A percentile compares a stretch with the other conserved stretches of the same genome.
Conservation (phyloP, 2,329 filamentous ascomycete species). For the Penicillium frequentans region DNA sequence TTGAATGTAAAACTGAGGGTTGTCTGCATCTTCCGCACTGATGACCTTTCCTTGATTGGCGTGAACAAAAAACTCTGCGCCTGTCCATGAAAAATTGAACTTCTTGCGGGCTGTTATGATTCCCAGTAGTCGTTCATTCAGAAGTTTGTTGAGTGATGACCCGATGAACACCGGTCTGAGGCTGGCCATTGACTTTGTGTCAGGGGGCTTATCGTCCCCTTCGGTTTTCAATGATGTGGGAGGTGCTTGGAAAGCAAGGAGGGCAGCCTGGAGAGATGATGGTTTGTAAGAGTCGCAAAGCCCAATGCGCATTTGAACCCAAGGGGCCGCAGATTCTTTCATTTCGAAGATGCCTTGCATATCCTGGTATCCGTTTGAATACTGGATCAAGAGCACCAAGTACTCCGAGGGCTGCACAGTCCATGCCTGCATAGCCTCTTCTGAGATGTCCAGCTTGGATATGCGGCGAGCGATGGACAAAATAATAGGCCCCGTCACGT, state of each 20-base stretch:
- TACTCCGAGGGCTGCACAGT: constrained; percentile 66
- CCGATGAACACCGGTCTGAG: constrained; percentile 66
- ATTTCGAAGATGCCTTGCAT: constrained; percentile 55
- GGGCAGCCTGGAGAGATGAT: constrained; percentile 57
- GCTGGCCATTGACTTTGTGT: not conserved
- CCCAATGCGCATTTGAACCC: constrained; percentile 65
- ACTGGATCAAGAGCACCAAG: constrained; percentile 70
- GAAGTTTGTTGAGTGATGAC: constrained; percentile 65
- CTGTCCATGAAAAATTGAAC: constrained; percentile 63
- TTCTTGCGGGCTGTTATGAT: constrained; percentile 61
- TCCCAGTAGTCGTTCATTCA: constrained; percentile 64
- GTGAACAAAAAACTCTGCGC: constrained; percentile 61
- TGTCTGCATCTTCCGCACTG: constrained; percentile 7
- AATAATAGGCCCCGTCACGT: constrained; percentile 51
- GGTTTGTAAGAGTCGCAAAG: constrained; percentile 74
- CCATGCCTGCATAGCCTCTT: constrained; percentile 77
- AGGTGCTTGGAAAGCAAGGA: constrained; percentile 47
- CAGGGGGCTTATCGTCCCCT: not conserved
- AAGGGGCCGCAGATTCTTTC: constrained; percentile 35
- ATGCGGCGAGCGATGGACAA: constrained; percentile 70
- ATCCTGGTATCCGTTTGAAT: constrained; percentile 60
- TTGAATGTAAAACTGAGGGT: constrained; percentile 16
- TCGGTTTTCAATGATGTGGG: not conserved
- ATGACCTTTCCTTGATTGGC: constrained; percentile 42
- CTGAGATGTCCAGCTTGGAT: constrained; percentile 68